phyloP scores from a whole-genome alignment of 108 stramenopile genomes.

The Chaetoceros muelleri region DNA sequence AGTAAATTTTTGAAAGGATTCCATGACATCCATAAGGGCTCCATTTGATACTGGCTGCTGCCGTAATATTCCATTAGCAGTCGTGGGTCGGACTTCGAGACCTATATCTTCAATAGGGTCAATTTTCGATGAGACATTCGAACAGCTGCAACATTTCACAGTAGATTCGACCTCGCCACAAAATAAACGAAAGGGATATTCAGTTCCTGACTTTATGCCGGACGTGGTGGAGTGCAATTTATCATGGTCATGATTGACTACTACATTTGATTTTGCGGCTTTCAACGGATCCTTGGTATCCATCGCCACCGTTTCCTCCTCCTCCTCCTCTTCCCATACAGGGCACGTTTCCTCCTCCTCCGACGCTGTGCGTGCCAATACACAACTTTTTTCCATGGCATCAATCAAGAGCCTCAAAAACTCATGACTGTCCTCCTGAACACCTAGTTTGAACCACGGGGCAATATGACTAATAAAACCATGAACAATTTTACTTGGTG shows the following conservation, averaged over 20 bases:
- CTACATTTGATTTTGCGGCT: not conserved
- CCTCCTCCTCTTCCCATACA: not conserved
- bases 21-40: slow-evolving; percentile 38
- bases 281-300: not conserved
- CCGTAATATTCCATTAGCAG: not conserved
- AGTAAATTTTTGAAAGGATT: slow-evolving; percentile 68
- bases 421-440: slow-evolving; percentile 98
- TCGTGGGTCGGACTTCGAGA: slow-evolving; percentile 42
- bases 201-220: slow-evolving; percentile 9
- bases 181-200: slow-evolving; percentile 83
- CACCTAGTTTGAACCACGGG: slow-evolving; percentile 80
- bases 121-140: slow-evolving; percentile 45
- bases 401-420: slow-evolving; percentile 93
- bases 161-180: slow-evolving; percentile 77
- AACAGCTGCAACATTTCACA: slow-evolving; percentile 64
- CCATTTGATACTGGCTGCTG: slow-evolving; percentile 1
- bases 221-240: slow-evolving; percentile 18
- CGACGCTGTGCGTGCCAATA: slow-evolving; percentile 23
- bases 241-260: slow-evolving; percentile 1
- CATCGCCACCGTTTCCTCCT: not conserved
- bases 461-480: slow-evolving; percentile 78
- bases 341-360: not conserved
- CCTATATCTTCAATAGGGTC: slow-evolving; percentile 90
- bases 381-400: slow-evolving; percentile 84
- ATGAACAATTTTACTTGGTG: slow-evolving; percentile 59